Evolutionary conservation across 306 rosid species (phyloP), one percentile per base, ranked within the genome.

Genomic region (Medicago arabica): DNA sequence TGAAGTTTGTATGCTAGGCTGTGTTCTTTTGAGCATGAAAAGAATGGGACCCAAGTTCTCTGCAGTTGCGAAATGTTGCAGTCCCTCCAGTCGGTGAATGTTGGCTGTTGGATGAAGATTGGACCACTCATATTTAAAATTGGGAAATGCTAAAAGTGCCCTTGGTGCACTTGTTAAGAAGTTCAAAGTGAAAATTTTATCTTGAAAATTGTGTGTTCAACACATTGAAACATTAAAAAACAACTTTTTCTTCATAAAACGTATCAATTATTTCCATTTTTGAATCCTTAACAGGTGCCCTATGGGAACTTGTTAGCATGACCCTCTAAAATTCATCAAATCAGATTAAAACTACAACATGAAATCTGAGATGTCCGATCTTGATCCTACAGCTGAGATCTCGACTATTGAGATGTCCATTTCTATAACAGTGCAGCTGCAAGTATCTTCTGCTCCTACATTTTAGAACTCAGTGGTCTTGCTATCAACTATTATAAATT

Each of bases 381-480:
- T 31, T 14, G 11, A 14, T 61, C 43, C 44, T 61, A 31, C 67
- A 61, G 31, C 67, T 28, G 67, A 61, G 67, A 61, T 61, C 41
- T 6, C 12, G 18, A 31, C 21, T 31, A 31, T 41, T 31, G 41
- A 28, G 13, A 28, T 60, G 4, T 34, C 10, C 1, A 12, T 59
- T 13, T 60, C 38, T 28, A 31, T 60, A 61, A 71, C 43, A 28
- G 57, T 83, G 67, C n/a, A n/a, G n/a, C n/a, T n/a, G n/a, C 53
- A 28, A 60, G 16, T 75, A 25, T 65, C 21, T 40, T 55, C 19
- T 70, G 40, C 60, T 66, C 49, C 36, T 50, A 67, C 36, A 83
- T 34, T 71, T 76, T 76, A 51, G 44, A 66, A 23, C 58, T 59
- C 41, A 40, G 60, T 28, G 19, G 58, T 43, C 84, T 58, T 50